Evolutionary conservation across 768 basidiomycete species (phyloP).

Genomic region (Lentinula edodes): DNA sequence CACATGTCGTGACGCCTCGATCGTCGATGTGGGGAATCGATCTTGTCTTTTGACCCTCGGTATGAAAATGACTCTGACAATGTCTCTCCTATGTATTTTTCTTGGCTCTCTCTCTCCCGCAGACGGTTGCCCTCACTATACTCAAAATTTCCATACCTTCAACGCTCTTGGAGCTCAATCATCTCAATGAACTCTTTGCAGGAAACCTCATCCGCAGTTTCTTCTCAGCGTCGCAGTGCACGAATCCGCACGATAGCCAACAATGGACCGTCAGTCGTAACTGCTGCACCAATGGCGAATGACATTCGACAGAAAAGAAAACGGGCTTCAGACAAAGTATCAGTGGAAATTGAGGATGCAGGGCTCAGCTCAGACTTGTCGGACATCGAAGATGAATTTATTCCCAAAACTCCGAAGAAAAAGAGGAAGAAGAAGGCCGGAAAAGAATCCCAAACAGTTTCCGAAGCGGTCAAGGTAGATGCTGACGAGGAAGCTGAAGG

Average conservation of each 20-base stretch:
- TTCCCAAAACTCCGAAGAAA: not conserved
- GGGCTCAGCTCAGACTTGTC: not conserved
- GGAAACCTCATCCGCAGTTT: not conserved
- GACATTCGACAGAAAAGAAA: not conserved
- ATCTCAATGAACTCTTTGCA: not conserved
- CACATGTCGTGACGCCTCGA: not conserved
- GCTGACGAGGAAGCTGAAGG: not conserved
- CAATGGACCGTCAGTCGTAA: not conserved
- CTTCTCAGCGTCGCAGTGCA: not conserved
- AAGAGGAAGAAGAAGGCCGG: not conserved
- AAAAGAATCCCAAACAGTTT: not conserved
- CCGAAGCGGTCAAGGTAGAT: not conserved
- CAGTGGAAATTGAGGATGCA: not conserved
- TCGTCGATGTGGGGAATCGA: not conserved
- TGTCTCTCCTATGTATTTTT: not conserved
- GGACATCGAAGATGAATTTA: not conserved
- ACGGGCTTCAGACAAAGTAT: not conserved
- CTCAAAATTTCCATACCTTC: not conserved
- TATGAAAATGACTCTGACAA: not conserved
- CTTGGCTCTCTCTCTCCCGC: not conserved
- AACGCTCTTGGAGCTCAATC: not conserved
- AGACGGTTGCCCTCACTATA: not conserved
- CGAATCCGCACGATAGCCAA: not conserved
- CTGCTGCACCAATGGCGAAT: not conserved
- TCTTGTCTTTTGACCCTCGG: not conserved